Evolutionary conservation across 1,284 basidiomycete species (phyloP), one percentile per base, ranked within the genome.

Genomic region (Sporisorium scitamineum): DNA sequence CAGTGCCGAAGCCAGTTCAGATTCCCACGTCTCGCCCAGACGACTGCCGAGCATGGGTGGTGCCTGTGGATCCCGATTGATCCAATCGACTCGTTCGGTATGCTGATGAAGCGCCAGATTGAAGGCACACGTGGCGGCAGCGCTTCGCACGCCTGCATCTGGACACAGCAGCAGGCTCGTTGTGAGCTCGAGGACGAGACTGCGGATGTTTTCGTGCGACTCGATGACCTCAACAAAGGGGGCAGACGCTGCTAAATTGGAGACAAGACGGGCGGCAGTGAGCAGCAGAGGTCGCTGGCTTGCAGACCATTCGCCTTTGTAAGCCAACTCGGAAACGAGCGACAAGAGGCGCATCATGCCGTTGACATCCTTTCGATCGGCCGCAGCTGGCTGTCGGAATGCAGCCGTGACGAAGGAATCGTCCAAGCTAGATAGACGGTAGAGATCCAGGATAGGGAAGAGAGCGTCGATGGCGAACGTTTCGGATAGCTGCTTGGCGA

Each of bases 401-500:
- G 53, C 44, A 27, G 47, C 39, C 13, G n/a, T 48, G 5, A 66
- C 61, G n/a, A 67, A 70, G 3, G 53, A n/a, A 0, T 88, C 87
- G 82, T 93, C 90, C 29, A 94, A 88, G 9, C 93, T 84, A 0
- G 91, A 92, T 0, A 95, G 88, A 1, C 94, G 89, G 92, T 93
- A 94, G 65, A 95, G 88, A 81, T 95, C 94, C 10, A 91, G 89
- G 1, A 94, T 83, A 0, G 94, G 94, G 86, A 95, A 95, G 11
- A 94, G 87, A 48, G 90, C 88, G 13, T 89, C 88, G 0, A 88
- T 75, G 2, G 90, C 87, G 0, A 95, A 89, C 0, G 54, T 39
- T 0, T 27, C 54, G 7, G 54, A n/a, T 11, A 73, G 50, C 11
- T 45, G 57, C 54, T 61, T 56, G 24, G 51, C 47, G 9, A 45